phyloP scores from a whole-genome alignment of 495 filamentous ascomycete genomes.

The Xylaria palmicola region DNA sequence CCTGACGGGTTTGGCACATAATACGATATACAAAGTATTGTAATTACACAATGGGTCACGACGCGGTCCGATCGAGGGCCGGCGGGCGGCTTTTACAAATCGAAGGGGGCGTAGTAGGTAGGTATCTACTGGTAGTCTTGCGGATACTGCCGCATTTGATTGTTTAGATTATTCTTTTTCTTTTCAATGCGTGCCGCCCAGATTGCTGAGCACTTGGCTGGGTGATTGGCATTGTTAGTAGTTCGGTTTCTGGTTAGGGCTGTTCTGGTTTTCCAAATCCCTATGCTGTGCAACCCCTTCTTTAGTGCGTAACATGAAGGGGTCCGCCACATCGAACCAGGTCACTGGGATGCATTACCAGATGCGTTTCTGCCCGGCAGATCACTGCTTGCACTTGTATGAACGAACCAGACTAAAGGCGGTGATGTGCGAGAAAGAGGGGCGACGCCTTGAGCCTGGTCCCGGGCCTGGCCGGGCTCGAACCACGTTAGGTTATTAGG shows the following conservation, averaged over 20 bases:
- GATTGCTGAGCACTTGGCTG: slow-evolving; percentile 5
- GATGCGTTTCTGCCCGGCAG: slow-evolving; percentile 6
- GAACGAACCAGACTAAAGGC: slow-evolving; percentile 1
- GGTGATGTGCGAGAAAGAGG: background rate
- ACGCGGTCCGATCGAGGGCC: background rate
- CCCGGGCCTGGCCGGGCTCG: background rate
- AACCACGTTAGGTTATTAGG: background rate
- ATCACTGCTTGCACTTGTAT: slow-evolving; percentile 7
- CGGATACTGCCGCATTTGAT: background rate
- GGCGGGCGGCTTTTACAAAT: background rate
- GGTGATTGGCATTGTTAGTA: background rate
- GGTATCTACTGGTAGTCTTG: too few relatives aligned
- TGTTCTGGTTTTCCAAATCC: background rate
- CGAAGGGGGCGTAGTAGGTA: background rate
- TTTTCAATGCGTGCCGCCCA: background rate
- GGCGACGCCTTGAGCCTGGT: background rate
- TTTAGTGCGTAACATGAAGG: background rate
- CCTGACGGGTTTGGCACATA: too few relatives aligned
- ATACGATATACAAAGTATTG: too few relatives aligned
- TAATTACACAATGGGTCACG: too few relatives aligned
- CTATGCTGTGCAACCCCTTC: background rate
- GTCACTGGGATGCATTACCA: slow-evolving; percentile 9
- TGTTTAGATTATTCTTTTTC: background rate
- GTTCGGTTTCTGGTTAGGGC: background rate
- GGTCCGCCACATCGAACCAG: slow-evolving; percentile 7